Percentiles rank a stretch among this genome's conserved stretches.
Conservation (phyloP, 2,329 filamentous ascomycete genomes). For the Apiospora saccharicola region DNA sequence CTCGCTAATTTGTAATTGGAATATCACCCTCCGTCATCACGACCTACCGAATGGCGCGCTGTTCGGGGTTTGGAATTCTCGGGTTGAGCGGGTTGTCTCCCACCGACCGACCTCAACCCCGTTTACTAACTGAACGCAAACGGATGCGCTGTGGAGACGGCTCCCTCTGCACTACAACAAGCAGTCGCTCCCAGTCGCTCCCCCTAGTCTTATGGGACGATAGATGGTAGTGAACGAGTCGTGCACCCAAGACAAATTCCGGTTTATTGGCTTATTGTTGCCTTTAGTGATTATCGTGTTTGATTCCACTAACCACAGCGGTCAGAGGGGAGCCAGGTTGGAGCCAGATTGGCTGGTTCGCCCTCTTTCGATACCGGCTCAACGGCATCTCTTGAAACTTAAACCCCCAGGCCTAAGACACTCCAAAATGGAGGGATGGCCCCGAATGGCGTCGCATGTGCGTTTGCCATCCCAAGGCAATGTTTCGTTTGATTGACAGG, state of each 20-base stretch:
- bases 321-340: background rate
- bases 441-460: constrained; percentile 1
- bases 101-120: constrained; percentile 1
- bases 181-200: background rate
- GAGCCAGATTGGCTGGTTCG: background rate
- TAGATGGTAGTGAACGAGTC: constrained; percentile 9
- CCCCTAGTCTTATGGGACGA: constrained; percentile 15
- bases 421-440: constrained; percentile 4
- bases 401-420: constrained; percentile 5
- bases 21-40: too few relatives aligned
- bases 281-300: constrained; percentile 12
- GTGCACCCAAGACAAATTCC: background rate
- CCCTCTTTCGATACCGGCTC: constrained; percentile 7
- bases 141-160: constrained; percentile 16
- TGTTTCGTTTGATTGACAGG: background rate
- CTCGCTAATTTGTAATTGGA: constrained; percentile 1
- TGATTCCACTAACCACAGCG: background rate
- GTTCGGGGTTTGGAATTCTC: constrained; percentile 11
- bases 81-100: constrained; percentile 17
- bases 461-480: background rate
- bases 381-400: constrained; percentile 18
- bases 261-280: constrained; percentile 10
- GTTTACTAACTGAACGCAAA: constrained; percentile 3
- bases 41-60: constrained; percentile 7
- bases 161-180: background rate